phyloP scores from a whole-genome alignment of 306 rosid species.

The Morella rubra region DNA sequence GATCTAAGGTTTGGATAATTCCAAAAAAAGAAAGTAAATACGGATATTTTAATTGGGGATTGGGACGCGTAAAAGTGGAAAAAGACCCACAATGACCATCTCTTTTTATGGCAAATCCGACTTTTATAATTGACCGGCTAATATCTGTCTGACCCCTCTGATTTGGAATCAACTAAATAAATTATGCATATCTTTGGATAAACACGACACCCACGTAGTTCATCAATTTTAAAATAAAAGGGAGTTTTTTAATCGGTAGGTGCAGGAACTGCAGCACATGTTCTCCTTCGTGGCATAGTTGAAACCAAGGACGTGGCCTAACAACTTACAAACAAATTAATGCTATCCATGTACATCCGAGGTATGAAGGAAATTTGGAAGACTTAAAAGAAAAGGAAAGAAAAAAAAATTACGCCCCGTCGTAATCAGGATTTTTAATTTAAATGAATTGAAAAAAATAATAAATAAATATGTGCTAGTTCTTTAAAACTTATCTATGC shows the following conservation, averaged over 20 bases:
- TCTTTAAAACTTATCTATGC: no score
- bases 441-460: no score
- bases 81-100: not conserved
- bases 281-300: not conserved
- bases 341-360: not conserved
- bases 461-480: no score
- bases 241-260: not conserved
- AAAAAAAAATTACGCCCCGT: no score
- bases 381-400: no score
- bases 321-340: not conserved
- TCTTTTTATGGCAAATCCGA: not conserved
- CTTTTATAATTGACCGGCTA: not conserved
- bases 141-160: not conserved
- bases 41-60: no score
- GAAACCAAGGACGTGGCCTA: not conserved
- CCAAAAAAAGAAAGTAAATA: not conserved
- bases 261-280: not conserved
- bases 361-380: not conserved
- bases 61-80: not conserved
- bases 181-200: not conserved
- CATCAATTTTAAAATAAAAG: not conserved
- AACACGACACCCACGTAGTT: slow-evolving; percentile 4
- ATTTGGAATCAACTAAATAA: not conserved
- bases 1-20: not conserved
- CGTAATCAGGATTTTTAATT: no score